phyloP scores from a whole-genome alignment of 106 monocot genomes.

The Phalaenopsis equestris region DNA sequence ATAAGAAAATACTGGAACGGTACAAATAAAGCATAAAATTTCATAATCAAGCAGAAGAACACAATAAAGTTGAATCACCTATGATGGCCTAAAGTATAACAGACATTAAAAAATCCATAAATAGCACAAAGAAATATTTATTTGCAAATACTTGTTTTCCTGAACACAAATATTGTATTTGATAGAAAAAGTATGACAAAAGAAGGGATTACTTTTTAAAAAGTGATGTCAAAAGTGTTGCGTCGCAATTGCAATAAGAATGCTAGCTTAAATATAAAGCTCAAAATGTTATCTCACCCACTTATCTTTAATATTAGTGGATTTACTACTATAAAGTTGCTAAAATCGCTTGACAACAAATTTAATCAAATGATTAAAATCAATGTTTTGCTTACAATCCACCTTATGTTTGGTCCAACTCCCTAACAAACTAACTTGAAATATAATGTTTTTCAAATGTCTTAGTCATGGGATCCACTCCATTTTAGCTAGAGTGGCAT shows the following conservation, averaged over 20 bases:
- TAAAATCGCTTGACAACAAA: not conserved
- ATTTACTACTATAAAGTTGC: not conserved
- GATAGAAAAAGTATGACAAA: not conserved
- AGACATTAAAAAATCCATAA: not conserved
- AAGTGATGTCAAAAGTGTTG: not conserved
- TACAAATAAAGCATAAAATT: not conserved
- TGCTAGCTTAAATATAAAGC: not conserved
- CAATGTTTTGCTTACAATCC: not conserved
- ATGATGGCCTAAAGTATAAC: not conserved
- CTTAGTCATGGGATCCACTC: not conserved
- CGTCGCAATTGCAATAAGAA: not conserved
- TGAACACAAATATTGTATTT: not conserved
- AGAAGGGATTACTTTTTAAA: not conserved
- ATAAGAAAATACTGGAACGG: not conserved
- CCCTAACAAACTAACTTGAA: not conserved
- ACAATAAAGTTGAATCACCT: not conserved
- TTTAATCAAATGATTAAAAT: not conserved
- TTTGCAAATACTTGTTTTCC: not conserved
- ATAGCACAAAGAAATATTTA: not conserved
- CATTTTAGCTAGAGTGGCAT: not conserved
- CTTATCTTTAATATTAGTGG: not conserved
- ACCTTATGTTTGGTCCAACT: not conserved
- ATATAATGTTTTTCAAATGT: not conserved
- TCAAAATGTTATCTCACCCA: not conserved
- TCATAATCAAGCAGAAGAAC: not conserved